These are phyloP conservation scores for Dictyostelium firmibasis DNA, from an alignment of 78 protist species.

Conservation along the genomic window DNA sequence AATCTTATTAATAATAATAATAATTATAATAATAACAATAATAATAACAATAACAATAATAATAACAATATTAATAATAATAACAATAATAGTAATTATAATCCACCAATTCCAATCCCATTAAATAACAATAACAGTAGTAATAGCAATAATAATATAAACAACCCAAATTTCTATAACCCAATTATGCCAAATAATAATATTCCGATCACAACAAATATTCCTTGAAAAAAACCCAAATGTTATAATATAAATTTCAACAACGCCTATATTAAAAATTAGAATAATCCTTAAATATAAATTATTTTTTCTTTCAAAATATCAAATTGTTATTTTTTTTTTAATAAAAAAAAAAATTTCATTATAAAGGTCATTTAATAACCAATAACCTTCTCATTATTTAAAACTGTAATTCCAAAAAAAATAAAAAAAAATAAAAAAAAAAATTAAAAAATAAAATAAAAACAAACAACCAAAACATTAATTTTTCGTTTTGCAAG, in stretches of 20 bases:
- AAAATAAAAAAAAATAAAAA: not conserved
- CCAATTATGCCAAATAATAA: conserved; percentile 3
- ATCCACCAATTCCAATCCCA: not conserved
- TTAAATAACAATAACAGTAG: not conserved
- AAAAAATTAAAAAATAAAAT: too few species aligned
- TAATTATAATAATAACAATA: not conserved
- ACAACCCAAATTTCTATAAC: not conserved
- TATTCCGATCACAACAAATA: conserved; percentile 10
- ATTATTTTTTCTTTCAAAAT: not conserved
- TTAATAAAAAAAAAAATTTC: too few species aligned
- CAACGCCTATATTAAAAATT: not conserved
- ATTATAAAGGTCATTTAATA: too few species aligned
- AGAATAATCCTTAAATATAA: too few species aligned
- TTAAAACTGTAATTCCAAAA: not conserved
- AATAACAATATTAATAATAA: conserved; percentile 3
- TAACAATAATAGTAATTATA: conserved; percentile 22
- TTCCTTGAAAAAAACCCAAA: not conserved
- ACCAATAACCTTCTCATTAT: not conserved
- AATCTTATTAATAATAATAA: not conserved
- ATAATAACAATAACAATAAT: not conserved
- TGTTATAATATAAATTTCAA: not conserved
- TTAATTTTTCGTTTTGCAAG: too few species aligned
- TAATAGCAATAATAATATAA: not conserved
- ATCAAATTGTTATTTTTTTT: not conserved
- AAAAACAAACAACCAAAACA: too few species aligned